Conservation (phyloP, 2,329 filamentous ascomycete genomes). For the Penicillium sp. region DNA sequence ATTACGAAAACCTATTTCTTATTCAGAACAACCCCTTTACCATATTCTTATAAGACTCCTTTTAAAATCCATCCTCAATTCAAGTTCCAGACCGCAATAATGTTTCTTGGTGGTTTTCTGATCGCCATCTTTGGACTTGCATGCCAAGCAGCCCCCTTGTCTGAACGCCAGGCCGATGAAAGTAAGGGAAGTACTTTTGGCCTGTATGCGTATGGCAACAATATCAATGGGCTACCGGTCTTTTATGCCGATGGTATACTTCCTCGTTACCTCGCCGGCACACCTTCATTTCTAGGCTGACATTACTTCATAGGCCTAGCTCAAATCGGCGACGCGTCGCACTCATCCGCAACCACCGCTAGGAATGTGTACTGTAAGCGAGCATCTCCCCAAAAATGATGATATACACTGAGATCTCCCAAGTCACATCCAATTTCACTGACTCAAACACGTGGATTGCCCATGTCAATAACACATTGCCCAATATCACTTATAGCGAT, state of each 20-base stretch:
- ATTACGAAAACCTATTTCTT: too few relatives aligned
- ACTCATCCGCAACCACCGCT: neutral
- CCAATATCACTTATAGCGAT: neutral
- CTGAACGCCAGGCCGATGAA: neutral
- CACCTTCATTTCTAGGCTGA: neutral
- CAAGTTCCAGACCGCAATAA: neutral
- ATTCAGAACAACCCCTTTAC: too few relatives aligned
- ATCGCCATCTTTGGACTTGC: neutral
- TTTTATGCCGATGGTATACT: slow-evolving; percentile 1
- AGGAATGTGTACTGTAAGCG: neutral
- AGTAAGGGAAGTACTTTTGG: neutral
- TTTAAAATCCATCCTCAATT: too few relatives aligned
- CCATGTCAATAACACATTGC: neutral
- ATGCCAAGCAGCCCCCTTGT: neutral
- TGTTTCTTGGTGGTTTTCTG: neutral
- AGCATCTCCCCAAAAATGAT: too few relatives aligned
- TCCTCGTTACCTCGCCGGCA: too few relatives aligned
- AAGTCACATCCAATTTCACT: neutral
- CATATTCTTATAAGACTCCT: too few relatives aligned
- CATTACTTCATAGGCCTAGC: neutral
- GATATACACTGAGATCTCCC: neutral
- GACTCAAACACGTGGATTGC: neutral
- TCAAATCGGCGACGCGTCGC: neutral
- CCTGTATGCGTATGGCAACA: slow-evolving; percentile 1
- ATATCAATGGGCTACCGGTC: neutral